Evolutionary conservation across 352 stramenopile species (phyloP), one percentile per base, ranked within the genome.

Genomic region (Globisporangium polare): DNA sequence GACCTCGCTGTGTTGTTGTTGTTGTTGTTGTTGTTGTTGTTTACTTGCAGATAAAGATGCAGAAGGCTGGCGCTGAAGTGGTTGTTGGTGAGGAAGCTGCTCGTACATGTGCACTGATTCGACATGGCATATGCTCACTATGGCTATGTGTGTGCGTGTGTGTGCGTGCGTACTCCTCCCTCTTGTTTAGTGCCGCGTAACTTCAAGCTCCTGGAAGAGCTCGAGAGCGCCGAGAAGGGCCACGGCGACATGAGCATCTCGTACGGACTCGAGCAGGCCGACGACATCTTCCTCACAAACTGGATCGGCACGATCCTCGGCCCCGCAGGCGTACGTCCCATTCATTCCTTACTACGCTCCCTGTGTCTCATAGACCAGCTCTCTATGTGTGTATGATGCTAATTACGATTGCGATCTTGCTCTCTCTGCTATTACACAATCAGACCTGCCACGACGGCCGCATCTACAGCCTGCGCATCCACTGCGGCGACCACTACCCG

Each of bases 261-360:
- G 75, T 97, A 96, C 65, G 97, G 97, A 43, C 83, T 99, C 49
- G 95, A 98, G 60, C 91, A 99, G 71, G 83, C 83, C 51, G 94
- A 97, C 63, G 97, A 99, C 80, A 99, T 98, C 69, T 99, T 99
- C 78, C 86, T 99, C 63, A 97, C 92, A 67, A 95, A 98, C 71
- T 99, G 97, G 97, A 98, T 99, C 74, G 97, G 93, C 64, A 97
- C 95, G 37, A 99, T 99, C 74, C 88, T 99, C 15, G 97, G 97
- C 61, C 95, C 96, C 58, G 88, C 88, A 60, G 93, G 92, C 62
- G 96, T 99, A 80, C 88, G 79, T 88, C 12, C 33, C 33, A 41
- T 43, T 43, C 13, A 18, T n/a, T 33, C 29, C 5, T 33, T 33
- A 33, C 29, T 18, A n/a, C 13, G 33, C 33, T 3, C 37, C n/a